These are phyloP conservation scores for Truncatella angustata DNA, from an alignment of 2,329 filamentous ascomycete species.

Conservation along the genomic window DNA sequence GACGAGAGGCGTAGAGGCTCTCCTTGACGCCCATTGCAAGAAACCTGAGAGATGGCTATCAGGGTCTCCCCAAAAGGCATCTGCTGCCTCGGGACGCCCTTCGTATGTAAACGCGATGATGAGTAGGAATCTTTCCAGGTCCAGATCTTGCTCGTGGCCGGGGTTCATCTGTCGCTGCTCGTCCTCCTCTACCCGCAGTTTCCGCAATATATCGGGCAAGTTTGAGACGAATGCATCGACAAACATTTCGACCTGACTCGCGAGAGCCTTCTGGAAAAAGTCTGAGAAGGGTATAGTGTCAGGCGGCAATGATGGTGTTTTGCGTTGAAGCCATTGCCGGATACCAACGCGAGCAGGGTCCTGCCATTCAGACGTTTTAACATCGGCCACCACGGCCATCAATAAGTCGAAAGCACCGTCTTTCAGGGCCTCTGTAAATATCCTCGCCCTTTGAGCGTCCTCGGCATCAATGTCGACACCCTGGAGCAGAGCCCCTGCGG, in stretches of 20 bases:
- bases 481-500: slow-evolving; percentile 55
- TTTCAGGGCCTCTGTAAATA: slow-evolving; percentile 74
- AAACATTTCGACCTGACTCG: slow-evolving; percentile 82
- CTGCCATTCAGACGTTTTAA: slow-evolving; percentile 79
- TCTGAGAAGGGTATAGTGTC: slow-evolving; percentile 69
- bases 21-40: slow-evolving; percentile 92
- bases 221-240: slow-evolving; percentile 93
- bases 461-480: slow-evolving; percentile 68
- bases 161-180: slow-evolving; percentile 73
- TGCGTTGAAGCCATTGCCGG: slow-evolving; percentile 78
- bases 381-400: slow-evolving; percentile 77
- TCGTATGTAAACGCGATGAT: slow-evolving; percentile 93
- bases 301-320: slow-evolving; percentile 66
- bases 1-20: slow-evolving; percentile 92
- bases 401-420: slow-evolving; percentile 93
- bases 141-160: slow-evolving; percentile 64
- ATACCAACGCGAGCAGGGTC: slow-evolving; percentile 83
- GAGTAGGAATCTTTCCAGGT: slow-evolving; percentile 86
- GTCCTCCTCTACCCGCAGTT: slow-evolving; percentile 84
- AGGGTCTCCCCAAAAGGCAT: slow-evolving; percentile 87
- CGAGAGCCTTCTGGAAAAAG: slow-evolving; percentile 70
- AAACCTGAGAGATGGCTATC: slow-evolving; percentile 95
- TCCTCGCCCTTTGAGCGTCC: slow-evolving; percentile 66
- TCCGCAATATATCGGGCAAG: slow-evolving; percentile 86
- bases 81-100: slow-evolving; percentile 76